Evolutionary conservation across 2,329 filamentous ascomycete species (phyloP).

Genomic region (Sclerotinia minor): DNA sequence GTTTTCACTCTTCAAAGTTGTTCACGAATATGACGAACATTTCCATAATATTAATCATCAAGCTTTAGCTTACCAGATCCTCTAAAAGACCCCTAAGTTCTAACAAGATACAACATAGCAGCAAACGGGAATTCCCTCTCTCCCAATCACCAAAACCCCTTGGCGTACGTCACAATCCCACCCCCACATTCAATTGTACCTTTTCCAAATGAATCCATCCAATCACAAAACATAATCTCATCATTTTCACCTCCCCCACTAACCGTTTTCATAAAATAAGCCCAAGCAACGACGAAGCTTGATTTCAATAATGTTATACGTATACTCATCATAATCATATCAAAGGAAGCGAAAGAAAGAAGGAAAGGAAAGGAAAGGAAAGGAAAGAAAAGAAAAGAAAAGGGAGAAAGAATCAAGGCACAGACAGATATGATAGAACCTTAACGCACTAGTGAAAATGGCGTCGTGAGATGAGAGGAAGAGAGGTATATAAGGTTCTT

Average conservation of each 20-base stretch:
- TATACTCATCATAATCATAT: no score
- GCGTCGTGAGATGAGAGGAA: neutral
- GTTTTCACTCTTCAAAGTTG: no score
- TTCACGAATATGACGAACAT: neutral
- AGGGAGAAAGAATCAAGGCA: conserved; percentile 12
- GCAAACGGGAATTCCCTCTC: no score
- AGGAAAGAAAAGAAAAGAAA: neutral
- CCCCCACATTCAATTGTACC: neutral
- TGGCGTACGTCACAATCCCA: neutral
- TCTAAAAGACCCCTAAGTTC: no score
- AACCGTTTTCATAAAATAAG: neutral
- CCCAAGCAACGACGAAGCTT: neutral
- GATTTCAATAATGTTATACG: no score
- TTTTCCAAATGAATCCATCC: neutral
- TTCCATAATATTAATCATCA: no score
- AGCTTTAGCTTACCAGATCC: no score
- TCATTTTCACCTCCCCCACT: neutral
- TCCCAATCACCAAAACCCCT: neutral
- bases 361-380: neutral
- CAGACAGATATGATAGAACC: neutral
- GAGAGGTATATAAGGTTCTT: conserved; percentile 10
- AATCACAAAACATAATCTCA: neutral
- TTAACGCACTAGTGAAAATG: neutral
- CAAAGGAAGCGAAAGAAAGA: no score
- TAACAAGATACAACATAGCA: no score